Conservation (phyloP, 345 rosid genomes). For the Rhodomyrtus tomentosa region DNA sequence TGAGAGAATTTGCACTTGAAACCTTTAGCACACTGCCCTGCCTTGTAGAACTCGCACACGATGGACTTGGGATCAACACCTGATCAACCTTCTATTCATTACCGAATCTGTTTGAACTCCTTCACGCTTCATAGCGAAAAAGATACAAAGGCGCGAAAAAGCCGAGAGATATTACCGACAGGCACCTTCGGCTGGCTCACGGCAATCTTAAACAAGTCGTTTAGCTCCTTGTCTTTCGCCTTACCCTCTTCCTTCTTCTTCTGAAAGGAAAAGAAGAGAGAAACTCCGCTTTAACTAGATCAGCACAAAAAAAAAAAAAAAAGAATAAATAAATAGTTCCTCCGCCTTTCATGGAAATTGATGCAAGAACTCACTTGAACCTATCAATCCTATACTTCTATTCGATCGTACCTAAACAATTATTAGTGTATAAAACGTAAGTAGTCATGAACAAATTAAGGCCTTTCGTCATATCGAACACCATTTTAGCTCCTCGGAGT, state of each 20-base stretch:
- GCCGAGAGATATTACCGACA: slow-evolving; percentile 17
- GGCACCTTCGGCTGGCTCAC: slow-evolving; percentile 75
- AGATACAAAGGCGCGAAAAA: not conserved
- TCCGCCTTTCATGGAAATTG: not conserved
- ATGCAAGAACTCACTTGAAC: not conserved
- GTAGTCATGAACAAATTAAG: not conserved
- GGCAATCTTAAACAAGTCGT: slow-evolving; percentile 54
- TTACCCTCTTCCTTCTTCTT: slow-evolving; percentile 55
- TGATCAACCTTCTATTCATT: slow-evolving; percentile 7
- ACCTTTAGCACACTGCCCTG: slow-evolving; percentile 53
- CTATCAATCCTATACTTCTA: not conserved
- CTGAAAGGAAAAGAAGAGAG: slow-evolving; percentile 7
- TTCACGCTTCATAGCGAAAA: not conserved
- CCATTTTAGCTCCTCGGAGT: not conserved
- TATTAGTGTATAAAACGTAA: not conserved
- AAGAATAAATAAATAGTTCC: not conserved
- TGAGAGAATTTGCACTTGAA: slow-evolving; percentile 75
- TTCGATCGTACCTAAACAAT: not conserved
- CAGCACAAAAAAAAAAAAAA: not conserved
- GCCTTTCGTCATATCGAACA: not conserved
- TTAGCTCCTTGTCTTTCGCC: slow-evolving; percentile 56
- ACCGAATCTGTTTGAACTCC: not conserved
- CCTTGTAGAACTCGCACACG: slow-evolving; percentile 51
- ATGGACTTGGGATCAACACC: slow-evolving; percentile 79
- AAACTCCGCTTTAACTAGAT: not conserved